A percentile compares a stretch with the other conserved stretches of the same genome.
phyloP scores from a whole-genome alignment of 345 rosid genomes.

The Populus ilicifolia region DNA sequence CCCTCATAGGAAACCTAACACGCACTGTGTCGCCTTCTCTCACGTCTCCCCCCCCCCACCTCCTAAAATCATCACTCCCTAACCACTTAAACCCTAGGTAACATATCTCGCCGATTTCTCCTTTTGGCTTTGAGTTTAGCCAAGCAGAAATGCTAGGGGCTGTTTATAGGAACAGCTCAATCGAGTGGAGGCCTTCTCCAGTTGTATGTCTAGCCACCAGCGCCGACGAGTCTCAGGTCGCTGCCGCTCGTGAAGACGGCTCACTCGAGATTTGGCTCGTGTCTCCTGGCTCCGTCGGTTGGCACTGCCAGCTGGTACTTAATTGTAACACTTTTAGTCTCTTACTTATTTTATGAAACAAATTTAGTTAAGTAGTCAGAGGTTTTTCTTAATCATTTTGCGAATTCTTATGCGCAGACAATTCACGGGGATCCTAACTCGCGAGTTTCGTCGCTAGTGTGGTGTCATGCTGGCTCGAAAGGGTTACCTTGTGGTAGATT shows the following conservation, averaged over 20 bases:
- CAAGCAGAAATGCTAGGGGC: constrained; percentile 42
- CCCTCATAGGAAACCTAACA: constrained; percentile 4
- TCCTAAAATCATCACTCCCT: background rate
- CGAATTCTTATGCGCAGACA: constrained; percentile 37
- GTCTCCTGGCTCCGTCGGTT: constrained; percentile 85
- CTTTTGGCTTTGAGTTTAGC: background rate
- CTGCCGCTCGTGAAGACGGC: constrained; percentile 89
- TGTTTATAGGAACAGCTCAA: constrained; percentile 55
- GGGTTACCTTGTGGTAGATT: constrained; percentile 65
- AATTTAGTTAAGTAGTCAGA: background rate
- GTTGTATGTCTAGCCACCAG: constrained; percentile 83
- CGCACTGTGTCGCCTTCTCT: background rate
- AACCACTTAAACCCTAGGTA: background rate
- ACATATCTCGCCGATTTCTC: background rate
- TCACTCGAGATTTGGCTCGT: constrained; percentile 98
- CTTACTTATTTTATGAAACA: background rate
- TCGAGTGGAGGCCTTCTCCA: constrained; percentile 89
- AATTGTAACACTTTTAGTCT: background rate
- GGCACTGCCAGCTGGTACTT: constrained; percentile 95
- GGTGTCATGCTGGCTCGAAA: constrained; percentile 56
- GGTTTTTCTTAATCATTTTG: background rate
- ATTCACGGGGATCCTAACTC: constrained; percentile 74
- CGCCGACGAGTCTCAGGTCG: constrained; percentile 66
- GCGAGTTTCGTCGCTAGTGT: constrained; percentile 77
- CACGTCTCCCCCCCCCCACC: background rate